Base-by-base conservation (phyloP, 805 yeast genomes). In the Sugiyamaella chiloensis region DNA sequence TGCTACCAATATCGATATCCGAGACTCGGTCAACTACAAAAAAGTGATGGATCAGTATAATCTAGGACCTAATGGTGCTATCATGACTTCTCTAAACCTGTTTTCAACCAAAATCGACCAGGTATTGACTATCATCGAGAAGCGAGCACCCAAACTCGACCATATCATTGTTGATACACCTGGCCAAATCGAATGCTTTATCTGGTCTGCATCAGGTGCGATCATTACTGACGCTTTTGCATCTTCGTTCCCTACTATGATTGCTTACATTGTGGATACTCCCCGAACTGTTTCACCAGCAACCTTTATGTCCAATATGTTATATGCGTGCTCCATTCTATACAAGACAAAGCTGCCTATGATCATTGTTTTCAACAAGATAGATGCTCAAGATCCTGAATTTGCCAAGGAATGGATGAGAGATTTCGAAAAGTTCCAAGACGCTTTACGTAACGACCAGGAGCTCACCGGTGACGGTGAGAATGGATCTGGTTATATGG, bases 121-220 rank as follows among this genome's bases (percentile, higher is more conserved):
- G 69, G 97, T 93, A 3, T 81, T 93, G 42, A 76, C 78, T 31
- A 71, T 93, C 31, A 85, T 91, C 17, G 96, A 89, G 60, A 88
- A 89, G 61, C 79, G 91, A 56, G 70, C 81, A 1, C 75, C 72
- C 19, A 32, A 46, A 12, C 74, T 74, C 55, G 66, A 79, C 17
- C 84, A 89, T 64, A 86, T 90, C 54, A 83, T 93, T 30, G 79
- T 91, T 43, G 99, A 93, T 68, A 93, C 99, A 1, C 99, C 99
- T 0, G 99, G 99, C 9, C 99, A 93, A 68, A 93, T 93, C 53
- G 99, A 93, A 67, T 90, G 97, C 70, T 93, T 93, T 65, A 89
- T 93, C 36, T 93, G 99, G 99, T 83, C 95, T 40, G 99, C 99
- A 0, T 86, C 96, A 19, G 99, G 99, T 9, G 79, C 96, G 19